phyloP scores from a whole-genome alignment of 1,284 basidiomycete species.

The Omphalotus olearius region DNA sequence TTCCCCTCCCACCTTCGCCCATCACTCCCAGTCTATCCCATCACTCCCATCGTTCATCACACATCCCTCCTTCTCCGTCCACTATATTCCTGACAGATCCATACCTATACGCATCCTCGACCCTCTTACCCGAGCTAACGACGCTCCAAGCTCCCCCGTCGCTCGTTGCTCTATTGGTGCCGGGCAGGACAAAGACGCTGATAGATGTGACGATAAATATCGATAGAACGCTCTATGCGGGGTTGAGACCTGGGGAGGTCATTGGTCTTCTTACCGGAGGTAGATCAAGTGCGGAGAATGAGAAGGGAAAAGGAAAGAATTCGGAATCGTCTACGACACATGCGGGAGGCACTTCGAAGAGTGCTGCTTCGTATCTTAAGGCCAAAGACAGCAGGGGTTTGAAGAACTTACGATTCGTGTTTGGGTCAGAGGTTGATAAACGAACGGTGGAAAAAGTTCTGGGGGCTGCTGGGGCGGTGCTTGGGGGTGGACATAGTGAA shows the following conservation, averaged over 20 bases:
- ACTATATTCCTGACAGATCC: neutral
- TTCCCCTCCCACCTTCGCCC: conserved; percentile 6
- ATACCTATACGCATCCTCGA: conserved; percentile 1
- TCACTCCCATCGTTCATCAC: neutral
- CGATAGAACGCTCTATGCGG: conserved; percentile 7
- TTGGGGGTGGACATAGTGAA: conserved; percentile 19
- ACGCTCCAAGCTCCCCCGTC: conserved; percentile 8
- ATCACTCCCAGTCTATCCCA: conserved; percentile 6
- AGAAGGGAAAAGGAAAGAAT: neutral
- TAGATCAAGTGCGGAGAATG: neutral
- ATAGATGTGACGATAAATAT: conserved; percentile 11
- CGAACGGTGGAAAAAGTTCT: conserved; percentile 49
- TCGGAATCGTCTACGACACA: neutral
- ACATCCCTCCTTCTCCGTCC: neutral
- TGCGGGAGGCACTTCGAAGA: neutral
- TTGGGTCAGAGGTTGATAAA: conserved; percentile 39
- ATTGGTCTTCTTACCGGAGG: neutral
- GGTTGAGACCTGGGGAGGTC: conserved; percentile 5
- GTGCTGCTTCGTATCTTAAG: neutral
- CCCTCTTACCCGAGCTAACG: conserved; percentile 8
- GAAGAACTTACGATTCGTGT: conserved; percentile 26
- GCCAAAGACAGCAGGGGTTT: neutral
- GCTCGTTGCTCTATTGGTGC: conserved; percentile 6
- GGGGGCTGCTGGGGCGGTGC: conserved; percentile 35
- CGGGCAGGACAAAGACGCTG: conserved; percentile 5